phyloP scores from a whole-genome alignment of 169 alveolate genomes.

The Plasmodium falciparum region DNA sequence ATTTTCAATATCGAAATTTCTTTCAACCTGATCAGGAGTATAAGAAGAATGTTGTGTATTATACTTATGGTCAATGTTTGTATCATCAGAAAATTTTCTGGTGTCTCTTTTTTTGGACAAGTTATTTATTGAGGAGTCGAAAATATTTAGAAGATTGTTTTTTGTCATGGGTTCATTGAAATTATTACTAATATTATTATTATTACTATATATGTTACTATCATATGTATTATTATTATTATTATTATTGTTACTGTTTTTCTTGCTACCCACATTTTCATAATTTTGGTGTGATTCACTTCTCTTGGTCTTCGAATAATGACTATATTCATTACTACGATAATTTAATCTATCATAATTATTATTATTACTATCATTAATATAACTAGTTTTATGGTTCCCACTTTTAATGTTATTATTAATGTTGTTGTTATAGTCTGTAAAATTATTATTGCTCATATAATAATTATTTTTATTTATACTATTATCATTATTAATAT shows the following conservation, averaged over 20 bases:
- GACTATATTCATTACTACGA: no score
- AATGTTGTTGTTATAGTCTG: no score
- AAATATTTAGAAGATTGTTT: conserved; percentile 20
- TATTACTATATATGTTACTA: conserved; percentile 3
- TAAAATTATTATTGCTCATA: no score
- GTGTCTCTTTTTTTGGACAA: conserved; percentile 36
- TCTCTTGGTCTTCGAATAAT: no score
- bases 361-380: no score
- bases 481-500: no score
- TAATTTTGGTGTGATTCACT: background rate
- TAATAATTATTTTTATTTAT: no score
- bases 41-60: conserved; percentile 2
- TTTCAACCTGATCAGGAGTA: conserved; percentile 1
- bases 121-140: conserved; percentile 18
- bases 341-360: no score
- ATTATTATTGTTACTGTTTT: conserved; percentile 1
- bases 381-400: no score
- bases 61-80: conserved; percentile 8
- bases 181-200: conserved; percentile 15
- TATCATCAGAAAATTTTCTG: conserved; percentile 6
- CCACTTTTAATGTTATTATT: no score
- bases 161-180: conserved; percentile 37
- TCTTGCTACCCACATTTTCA: conserved; percentile 18
- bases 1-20: conserved; percentile 41
- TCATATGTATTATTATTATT: conserved; percentile 28